These are phyloP conservation scores for Pseudocercospora fijiensis DNA, from an alignment of 2,329 filamentous ascomycete genomes.

Conservation along the genomic window DNA sequence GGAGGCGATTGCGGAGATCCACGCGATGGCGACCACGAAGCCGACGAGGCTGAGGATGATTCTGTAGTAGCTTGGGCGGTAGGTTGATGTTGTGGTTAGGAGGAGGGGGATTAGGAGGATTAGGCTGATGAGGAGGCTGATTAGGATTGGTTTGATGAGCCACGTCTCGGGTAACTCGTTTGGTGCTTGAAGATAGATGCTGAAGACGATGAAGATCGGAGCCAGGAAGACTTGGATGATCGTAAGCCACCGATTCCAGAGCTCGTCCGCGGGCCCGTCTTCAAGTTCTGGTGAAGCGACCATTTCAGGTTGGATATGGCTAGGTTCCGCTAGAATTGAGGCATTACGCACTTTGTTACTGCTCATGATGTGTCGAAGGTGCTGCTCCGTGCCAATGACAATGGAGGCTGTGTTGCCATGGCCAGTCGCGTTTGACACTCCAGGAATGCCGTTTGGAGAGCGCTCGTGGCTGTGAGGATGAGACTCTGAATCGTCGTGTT, in stretches of 20 bases:
- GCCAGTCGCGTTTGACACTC: constrained; percentile 27
- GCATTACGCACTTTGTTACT: constrained; percentile 5
- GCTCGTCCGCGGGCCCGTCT: constrained; percentile 19
- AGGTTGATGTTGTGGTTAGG: constrained; percentile 64
- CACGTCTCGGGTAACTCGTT: constrained; percentile 55
- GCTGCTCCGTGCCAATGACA: constrained; percentile 32
- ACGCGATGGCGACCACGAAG: constrained; percentile 86
- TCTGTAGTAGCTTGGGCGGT: constrained; percentile 66
- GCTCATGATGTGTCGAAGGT: constrained; percentile 31
- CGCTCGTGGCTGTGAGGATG: constrained; percentile 22
- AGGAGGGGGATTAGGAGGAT: constrained; percentile 66
- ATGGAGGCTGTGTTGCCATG: constrained; percentile 39
- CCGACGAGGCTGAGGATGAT: constrained; percentile 82
- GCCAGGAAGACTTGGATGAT: constrained; percentile 82
- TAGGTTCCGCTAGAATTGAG: constrained; percentile 4
- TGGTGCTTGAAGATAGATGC: constrained; percentile 52
- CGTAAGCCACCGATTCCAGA: constrained; percentile 92
- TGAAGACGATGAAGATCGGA: constrained; percentile 75
- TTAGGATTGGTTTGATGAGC: constrained; percentile 54
- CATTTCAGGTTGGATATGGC: constrained; percentile 14
- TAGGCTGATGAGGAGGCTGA: constrained; percentile 57
- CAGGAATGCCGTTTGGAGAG: neutral
- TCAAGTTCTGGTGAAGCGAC: constrained; percentile 15
- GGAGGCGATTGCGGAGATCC: constrained; percentile 93
- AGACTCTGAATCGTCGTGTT: constrained; percentile 18